phyloP scores from a whole-genome alignment of 768 basidiomycete species.

The Gymnopilus junonius region DNA sequence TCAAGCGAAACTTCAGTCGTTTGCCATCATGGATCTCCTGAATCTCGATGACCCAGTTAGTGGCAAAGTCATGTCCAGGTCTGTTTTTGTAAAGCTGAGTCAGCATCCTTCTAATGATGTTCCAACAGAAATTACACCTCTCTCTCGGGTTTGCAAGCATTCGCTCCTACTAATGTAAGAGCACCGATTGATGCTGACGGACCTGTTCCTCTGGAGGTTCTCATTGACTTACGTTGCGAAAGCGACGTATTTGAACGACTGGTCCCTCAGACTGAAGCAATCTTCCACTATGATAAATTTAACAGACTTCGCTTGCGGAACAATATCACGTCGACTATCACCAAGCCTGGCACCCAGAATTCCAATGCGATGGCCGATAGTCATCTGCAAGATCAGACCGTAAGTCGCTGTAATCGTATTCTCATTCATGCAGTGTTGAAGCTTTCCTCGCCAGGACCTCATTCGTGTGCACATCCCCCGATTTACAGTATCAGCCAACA shows the following conservation, averaged over 20 bases:
- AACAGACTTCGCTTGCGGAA: constrained; percentile 87
- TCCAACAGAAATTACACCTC: constrained; percentile 71
- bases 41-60: constrained; percentile 84
- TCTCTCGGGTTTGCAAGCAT: constrained; percentile 84
- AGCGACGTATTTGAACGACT: constrained; percentile 85
- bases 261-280: constrained; percentile 86
- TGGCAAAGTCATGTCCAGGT: constrained; percentile 88
- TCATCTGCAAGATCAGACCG: constrained; percentile 41
- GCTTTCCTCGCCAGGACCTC: constrained; percentile 61
- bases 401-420: constrained; percentile 11
- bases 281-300: constrained; percentile 91
- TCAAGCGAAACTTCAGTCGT: constrained; percentile 78
- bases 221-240: constrained; percentile 86
- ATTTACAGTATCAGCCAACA: constrained; percentile 85
- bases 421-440: neutral
- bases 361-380: constrained; percentile 22
- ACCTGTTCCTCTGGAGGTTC: constrained; percentile 86
- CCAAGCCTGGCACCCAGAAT: constrained; percentile 42
- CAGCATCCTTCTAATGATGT: neutral
- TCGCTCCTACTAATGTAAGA: constrained; percentile 63
- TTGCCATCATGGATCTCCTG: constrained; percentile 78
- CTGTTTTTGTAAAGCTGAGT: constrained; percentile 14
- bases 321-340: constrained; percentile 59
- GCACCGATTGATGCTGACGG: constrained; percentile 40
- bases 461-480: constrained; percentile 81